Base-by-base conservation (phyloP, 2,329 filamentous ascomycete genomes). In the Chaetothyriales sp. region DNA sequence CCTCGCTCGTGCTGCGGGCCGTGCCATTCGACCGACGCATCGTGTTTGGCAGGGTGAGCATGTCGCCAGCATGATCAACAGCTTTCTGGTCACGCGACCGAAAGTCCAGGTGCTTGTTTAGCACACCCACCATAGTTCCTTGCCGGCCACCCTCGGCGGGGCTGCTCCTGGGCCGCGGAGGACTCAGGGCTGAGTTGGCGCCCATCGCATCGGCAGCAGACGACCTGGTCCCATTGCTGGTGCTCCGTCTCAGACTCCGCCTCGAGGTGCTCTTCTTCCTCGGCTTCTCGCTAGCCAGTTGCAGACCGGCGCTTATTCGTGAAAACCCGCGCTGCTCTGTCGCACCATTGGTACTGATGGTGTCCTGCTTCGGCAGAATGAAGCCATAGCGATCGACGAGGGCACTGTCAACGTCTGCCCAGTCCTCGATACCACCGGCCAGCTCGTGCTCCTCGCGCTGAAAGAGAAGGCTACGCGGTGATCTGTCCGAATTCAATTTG, bases 381-480 rank as follows among this genome's bases (percentile, higher is more conserved):
- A 83, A 83, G 8, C 79, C 79, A 61, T 82, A 83, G 53, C 79
- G 71, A 62, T 83, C 79, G 2, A 82, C 77, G 54, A 80, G 73
- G 12, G 68, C 73, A 5, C 70, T 75, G 18, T 74, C 69, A 9
- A 83, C 66, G 62, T 81, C 73, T 53, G 77, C 71, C 79, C 79
- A 83, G 57, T 82, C 78, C 56, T 83, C 79, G 47, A 81, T 73
- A 2, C 79, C 79, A 6, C 79, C 79, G 19, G 79, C 78, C 28
- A 76, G 64, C 63, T 82, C 79, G 47, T 70, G 67, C 9, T 73
- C 67, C 55, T 80, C 74, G 56, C 73, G 70, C 47, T 68, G 45
- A 32, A 47, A 10, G 26, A 26, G 5, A 15, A 22, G 10, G 18
- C 28, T 22, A 12, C 22, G 22, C 20, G 20, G 22, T 3, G 45